A percentile compares a stretch with the other conserved stretches of the same genome.
These are phyloP conservation scores for Discostella pseudostelligera DNA, from an alignment of 108 stramenopile species.

Conservation along the genomic window DNA sequence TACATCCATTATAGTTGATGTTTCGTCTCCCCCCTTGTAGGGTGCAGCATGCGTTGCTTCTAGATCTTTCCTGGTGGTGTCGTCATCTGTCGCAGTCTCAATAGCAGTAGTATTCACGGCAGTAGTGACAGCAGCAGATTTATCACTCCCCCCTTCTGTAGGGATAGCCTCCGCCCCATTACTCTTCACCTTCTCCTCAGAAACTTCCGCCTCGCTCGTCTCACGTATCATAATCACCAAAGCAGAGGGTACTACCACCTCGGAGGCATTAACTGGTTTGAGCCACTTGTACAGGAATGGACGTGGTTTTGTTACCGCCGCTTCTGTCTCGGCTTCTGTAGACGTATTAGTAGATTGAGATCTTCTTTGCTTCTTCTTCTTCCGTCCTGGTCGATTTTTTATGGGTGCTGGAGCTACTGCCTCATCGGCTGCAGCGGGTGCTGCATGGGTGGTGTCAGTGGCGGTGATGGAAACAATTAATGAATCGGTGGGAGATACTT, in stretches of 20 bases:
- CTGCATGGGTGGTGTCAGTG: not conserved
- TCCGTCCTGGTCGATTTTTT: not conserved
- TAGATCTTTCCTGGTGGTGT: not conserved
- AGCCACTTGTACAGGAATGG: slow-evolving; percentile 59
- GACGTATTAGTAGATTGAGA: not conserved
- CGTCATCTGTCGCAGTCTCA: slow-evolving; percentile 4
- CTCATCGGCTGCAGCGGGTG: too few relatives aligned
- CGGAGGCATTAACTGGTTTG: slow-evolving; percentile 39
- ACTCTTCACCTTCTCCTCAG: not conserved
- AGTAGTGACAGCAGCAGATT: not conserved
- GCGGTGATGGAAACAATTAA: not conserved
- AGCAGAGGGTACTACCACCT: slow-evolving; percentile 51
- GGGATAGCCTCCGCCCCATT: too few relatives aligned
- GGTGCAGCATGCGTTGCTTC: too few relatives aligned
- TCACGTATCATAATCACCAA: slow-evolving; percentile 21
- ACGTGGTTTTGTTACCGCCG: slow-evolving; percentile 14
- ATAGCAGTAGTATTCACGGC: not conserved
- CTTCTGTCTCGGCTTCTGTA: not conserved
- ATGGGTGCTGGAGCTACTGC: not conserved
- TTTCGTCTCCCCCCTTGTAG: too few relatives aligned
- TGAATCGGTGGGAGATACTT: too few relatives aligned
- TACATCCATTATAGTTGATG: not conserved
- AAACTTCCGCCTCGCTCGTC: slow-evolving; percentile 8
- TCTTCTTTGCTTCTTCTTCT: slow-evolving; percentile 4
- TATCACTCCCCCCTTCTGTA: not conserved